phyloP scores from a whole-genome alignment of 257 asterid species.

The Solanum sejunctum region DNA sequence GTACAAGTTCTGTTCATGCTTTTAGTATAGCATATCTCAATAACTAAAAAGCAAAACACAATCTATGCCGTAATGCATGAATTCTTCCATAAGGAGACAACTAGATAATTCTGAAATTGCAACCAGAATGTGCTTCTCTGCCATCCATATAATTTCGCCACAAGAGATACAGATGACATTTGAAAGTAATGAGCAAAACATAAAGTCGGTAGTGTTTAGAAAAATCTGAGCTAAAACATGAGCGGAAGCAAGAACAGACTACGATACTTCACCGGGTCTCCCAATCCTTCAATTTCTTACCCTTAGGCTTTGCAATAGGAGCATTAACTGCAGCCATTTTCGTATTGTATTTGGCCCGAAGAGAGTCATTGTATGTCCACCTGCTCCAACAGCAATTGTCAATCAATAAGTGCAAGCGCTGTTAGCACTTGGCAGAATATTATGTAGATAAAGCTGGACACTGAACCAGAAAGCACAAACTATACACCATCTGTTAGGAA shows the following conservation, averaged over 20 bases:
- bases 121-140: neutral
- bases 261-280: conserved; percentile 29
- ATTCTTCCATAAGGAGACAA: neutral
- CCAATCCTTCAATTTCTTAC: conserved; percentile 89
- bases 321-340: conserved; percentile 94
- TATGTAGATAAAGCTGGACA: neutral
- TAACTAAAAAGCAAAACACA: neutral
- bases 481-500: neutral
- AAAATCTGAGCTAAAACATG: neutral
- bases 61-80: neutral
- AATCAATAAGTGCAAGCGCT: neutral
- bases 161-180: neutral
- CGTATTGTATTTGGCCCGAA: conserved; percentile 73
- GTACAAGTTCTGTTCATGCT: neutral
- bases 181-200: neutral
- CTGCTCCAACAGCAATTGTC: conserved; percentile 27
- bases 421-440: neutral
- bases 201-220: neutral
- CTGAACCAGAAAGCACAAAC: neutral
- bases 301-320: conserved; percentile 75
- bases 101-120: neutral
- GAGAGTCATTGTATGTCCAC: conserved; percentile 84
- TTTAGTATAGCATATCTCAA: neutral
- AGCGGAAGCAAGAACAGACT: neutral
- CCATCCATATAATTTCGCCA: neutral